These are phyloP conservation scores for Prunus davidiana DNA, from an alignment of 306 rosid genomes.

Conservation along the genomic window DNA sequence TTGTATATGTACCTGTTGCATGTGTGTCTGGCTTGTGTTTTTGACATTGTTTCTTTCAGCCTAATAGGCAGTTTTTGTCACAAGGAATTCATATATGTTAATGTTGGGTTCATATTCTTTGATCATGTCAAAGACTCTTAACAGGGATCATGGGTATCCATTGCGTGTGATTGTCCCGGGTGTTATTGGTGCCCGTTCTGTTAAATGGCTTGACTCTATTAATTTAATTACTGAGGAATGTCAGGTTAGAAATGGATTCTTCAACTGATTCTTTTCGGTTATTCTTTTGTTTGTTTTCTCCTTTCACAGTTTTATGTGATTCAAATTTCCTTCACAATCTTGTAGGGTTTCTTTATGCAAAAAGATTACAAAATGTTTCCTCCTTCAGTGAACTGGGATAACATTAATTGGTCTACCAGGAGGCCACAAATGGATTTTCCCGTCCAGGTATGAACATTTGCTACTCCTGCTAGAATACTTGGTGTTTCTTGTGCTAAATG, in stretches of 20 bases:
- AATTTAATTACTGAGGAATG: slow-evolving; percentile 67
- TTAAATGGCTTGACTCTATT: slow-evolving; percentile 88
- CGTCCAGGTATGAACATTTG: slow-evolving; percentile 64
- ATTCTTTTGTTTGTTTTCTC: not conserved
- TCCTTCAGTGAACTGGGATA: slow-evolving; percentile 90
- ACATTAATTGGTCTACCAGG: slow-evolving; percentile 82
- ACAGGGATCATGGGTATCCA: slow-evolving; percentile 97
- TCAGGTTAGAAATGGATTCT: slow-evolving; percentile 58
- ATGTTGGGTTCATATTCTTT: slow-evolving; percentile 16
- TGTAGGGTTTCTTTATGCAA: slow-evolving; percentile 98
- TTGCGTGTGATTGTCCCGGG: slow-evolving; percentile 89
- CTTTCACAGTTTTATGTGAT: slow-evolving; percentile 12
- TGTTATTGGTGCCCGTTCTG: slow-evolving; percentile 97
- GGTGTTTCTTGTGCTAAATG: not conserved
- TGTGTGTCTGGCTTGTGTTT: not conserved
- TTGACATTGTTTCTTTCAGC: not conserved
- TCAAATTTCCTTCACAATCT: slow-evolving; percentile 8
- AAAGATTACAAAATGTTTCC: slow-evolving; percentile 99
- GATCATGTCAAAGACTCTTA: slow-evolving; percentile 54
- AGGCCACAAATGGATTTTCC: slow-evolving; percentile 98
- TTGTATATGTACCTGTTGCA: not conserved
- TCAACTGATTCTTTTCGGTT: slow-evolving; percentile 2
- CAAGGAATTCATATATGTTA: slow-evolving; percentile 5
- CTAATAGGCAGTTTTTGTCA: not conserved
- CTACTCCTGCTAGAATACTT: slow-evolving; percentile 7